Percentiles rank a stretch among this genome's conserved stretches.
phyloP scores from a whole-genome alignment of 345 rosid species.

The Citrus sinensis region DNA sequence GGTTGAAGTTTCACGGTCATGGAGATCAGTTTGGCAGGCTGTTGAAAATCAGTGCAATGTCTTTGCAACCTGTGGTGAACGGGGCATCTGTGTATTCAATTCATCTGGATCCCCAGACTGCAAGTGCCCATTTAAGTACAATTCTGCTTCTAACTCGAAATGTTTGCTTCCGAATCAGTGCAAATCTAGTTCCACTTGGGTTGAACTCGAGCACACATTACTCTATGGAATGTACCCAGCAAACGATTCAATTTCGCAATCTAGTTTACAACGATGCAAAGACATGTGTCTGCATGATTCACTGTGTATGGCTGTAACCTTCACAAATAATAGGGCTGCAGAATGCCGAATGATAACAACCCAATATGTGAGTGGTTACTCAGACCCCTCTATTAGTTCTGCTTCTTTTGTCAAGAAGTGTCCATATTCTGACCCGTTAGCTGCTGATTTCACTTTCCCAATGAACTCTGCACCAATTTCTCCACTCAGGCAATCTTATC shows the following conservation, averaged over 20 bases:
- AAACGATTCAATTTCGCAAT: slow-evolving; percentile 33
- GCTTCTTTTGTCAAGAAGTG: slow-evolving; percentile 68
- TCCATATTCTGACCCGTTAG: slow-evolving; percentile 53
- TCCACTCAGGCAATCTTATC: slow-evolving; percentile 17
- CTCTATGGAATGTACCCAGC: slow-evolving; percentile 70
- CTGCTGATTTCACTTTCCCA: slow-evolving; percentile 47
- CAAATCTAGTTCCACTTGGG: slow-evolving; percentile 41
- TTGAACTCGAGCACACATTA: slow-evolving; percentile 41
- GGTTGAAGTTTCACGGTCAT: slow-evolving; percentile 37
- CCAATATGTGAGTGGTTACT: slow-evolving; percentile 59
- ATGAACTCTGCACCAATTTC: slow-evolving; percentile 26
- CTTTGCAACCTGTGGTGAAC: slow-evolving; percentile 71
- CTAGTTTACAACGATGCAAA: slow-evolving; percentile 55
- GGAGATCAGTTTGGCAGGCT: slow-evolving; percentile 91
- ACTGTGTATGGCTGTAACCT: slow-evolving; percentile 63
- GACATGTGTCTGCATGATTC: slow-evolving; percentile 40
- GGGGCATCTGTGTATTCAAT: slow-evolving; percentile 58
- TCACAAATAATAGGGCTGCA: slow-evolving; percentile 48
- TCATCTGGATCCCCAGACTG: slow-evolving; percentile 49
- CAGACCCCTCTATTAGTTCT: slow-evolving; percentile 55
- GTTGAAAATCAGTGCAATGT: slow-evolving; percentile 83
- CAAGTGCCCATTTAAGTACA: slow-evolving; percentile 42
- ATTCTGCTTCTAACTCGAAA: slow-evolving; percentile 27
- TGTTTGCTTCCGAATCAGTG: slow-evolving; percentile 54
- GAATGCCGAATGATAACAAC: slow-evolving; percentile 49